Conservation (phyloP, 495 filamentous ascomycete species). For the Tuber microsphaerosporum region DNA sequence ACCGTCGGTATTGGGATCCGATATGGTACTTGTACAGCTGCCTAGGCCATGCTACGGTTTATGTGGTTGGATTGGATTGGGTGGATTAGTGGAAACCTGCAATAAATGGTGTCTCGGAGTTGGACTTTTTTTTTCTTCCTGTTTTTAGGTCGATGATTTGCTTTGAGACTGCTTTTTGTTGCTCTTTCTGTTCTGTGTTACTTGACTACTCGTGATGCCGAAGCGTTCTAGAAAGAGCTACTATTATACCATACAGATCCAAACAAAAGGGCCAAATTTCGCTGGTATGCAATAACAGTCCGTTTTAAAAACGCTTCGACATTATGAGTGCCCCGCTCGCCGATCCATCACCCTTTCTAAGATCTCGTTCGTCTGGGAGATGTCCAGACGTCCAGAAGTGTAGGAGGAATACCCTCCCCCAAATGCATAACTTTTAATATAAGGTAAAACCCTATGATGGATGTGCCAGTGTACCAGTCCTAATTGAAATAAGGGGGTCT, state of each 20-base stretch:
- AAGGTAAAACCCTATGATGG: neutral
- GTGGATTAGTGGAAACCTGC: neutral
- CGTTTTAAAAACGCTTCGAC: no score
- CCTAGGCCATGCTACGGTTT: neutral
- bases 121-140: neutral
- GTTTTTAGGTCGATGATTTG: neutral
- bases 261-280: no score
- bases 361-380: neutral
- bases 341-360: neutral
- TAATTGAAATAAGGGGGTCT: no score
- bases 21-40: neutral
- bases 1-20: neutral
- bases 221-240: no score
- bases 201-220: neutral
- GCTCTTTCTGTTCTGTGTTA: neutral
- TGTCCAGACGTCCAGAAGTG: neutral
- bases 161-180: neutral
- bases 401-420: neutral
- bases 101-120: neutral
- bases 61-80: neutral
- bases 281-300: no score
- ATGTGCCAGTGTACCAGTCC: no score
- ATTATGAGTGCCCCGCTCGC: no score
- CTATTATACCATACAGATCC: no score
- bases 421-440: neutral